phyloP scores from a whole-genome alignment of 495 filamentous ascomycete species.

The Aspergillus biplanus region DNA sequence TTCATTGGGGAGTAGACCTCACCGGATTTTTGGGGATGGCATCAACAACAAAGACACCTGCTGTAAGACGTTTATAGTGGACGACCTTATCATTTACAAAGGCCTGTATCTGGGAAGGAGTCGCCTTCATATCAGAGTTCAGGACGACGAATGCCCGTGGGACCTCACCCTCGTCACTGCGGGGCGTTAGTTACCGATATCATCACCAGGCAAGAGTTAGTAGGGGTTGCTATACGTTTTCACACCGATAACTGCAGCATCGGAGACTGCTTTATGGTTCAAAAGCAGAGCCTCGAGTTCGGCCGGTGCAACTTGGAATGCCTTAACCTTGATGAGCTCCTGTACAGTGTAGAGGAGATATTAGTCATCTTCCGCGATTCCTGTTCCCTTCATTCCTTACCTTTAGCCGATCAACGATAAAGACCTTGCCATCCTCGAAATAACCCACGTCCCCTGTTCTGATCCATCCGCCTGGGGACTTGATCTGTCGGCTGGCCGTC shows the following conservation, averaged over 20 bases:
- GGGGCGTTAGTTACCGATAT: too few species aligned
- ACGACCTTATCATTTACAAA: not conserved
- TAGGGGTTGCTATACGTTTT: not conserved
- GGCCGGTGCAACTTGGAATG: not conserved
- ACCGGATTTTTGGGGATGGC: not conserved
- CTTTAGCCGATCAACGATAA: not conserved
- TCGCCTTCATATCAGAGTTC: not conserved
- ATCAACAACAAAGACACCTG: not conserved
- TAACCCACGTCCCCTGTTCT: not conserved
- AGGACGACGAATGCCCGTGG: not conserved
- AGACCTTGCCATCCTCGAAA: not conserved
- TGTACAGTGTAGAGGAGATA: not conserved
- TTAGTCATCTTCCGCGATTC: not conserved
- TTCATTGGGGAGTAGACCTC: too few species aligned
- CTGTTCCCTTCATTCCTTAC: not conserved
- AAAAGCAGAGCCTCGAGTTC: not conserved
- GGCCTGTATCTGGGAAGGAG: not conserved
- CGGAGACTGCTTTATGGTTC: not conserved
- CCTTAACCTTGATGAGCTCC: not conserved
- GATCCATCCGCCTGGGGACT: not conserved
- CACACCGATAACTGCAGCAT: not conserved
- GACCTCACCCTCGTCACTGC: not conserved
- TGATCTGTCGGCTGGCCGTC: not conserved
- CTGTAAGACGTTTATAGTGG: not conserved
- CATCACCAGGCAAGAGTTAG: too few species aligned